Conservation (phyloP, 768 basidiomycete genomes). For the Hirschioporus abietinus region DNA sequence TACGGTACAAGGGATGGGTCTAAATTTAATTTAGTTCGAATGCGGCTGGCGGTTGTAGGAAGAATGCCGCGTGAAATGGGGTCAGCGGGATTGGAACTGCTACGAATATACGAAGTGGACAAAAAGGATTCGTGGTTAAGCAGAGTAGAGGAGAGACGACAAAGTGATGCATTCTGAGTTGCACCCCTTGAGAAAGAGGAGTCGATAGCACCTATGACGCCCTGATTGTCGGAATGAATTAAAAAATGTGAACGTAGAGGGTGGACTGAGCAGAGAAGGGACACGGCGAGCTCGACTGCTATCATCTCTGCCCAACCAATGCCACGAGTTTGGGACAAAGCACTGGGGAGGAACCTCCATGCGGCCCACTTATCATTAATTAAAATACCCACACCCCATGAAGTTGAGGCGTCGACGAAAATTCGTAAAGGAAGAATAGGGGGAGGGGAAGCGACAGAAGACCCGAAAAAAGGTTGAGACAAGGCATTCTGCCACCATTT, state of each 20-base stretch:
- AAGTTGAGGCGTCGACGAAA: constrained; percentile 37
- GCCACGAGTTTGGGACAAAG: constrained; percentile 23
- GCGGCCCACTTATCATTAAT: constrained; percentile 31
- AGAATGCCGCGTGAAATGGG: background rate
- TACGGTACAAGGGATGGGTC: background rate
- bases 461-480: constrained; percentile 3
- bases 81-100: background rate
- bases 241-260: constrained; percentile 20
- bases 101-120: background rate
- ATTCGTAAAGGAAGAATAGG: constrained; percentile 21
- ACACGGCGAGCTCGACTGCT: constrained; percentile 37
- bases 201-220: constrained; percentile 31
- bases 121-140: background rate
- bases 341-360: constrained; percentile 30
- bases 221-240: constrained; percentile 37
- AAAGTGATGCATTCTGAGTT: background rate
- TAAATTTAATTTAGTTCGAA: background rate
- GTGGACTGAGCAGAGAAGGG: constrained; percentile 23
- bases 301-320: constrained; percentile 44
- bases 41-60: background rate
- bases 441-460: constrained; percentile 9
- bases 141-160: background rate
- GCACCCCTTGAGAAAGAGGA: constrained; percentile 19
- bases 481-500: constrained; percentile 24
- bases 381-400: constrained; percentile 37